Evolutionary conservation across 345 rosid genomes (phyloP).

Genomic region (Toxicodendron radicans): DNA sequence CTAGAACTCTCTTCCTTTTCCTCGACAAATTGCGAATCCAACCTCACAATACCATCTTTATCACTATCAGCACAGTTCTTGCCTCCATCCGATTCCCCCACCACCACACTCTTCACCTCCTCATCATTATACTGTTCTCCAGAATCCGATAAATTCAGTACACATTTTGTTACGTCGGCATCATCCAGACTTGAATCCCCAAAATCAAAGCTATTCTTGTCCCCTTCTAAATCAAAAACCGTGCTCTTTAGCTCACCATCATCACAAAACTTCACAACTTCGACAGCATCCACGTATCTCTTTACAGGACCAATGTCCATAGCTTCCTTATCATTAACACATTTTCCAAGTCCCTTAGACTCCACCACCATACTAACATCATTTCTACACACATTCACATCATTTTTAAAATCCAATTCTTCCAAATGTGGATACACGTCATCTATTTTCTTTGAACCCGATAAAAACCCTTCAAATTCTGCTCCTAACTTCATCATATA

Average conservation of each 20-base stretch:
- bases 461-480: slow-evolving; percentile 37
- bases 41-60: slow-evolving; percentile 22
- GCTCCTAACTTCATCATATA: slow-evolving; percentile 33
- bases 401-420: slow-evolving; percentile 20
- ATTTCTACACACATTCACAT: not conserved
- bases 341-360: slow-evolving; percentile 31
- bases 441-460: slow-evolving; percentile 32
- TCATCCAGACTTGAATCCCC: slow-evolving; percentile 12
- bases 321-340: slow-evolving; percentile 30
- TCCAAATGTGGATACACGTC: slow-evolving; percentile 25
- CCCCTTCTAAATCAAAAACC: slow-evolving; percentile 17
- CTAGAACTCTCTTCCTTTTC: slow-evolving; percentile 17
- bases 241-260: slow-evolving; percentile 26
- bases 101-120: slow-evolving; percentile 24
- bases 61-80: slow-evolving; percentile 8
- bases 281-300: slow-evolving; percentile 21
- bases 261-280: slow-evolving; percentile 23
- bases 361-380: slow-evolving; percentile 21
- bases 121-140: slow-evolving; percentile 20
- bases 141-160: slow-evolving; percentile 11
- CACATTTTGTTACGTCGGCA: slow-evolving; percentile 20
- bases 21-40: slow-evolving; percentile 13
- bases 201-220: slow-evolving; percentile 17
- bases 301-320: slow-evolving; percentile 22
- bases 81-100: slow-evolving; percentile 15